Percentiles rank a stretch among this genome's conserved stretches.
These are phyloP conservation scores for Trametes sp. DNA, from an alignment of 1,284 basidiomycete genomes.

Conservation along the genomic window DNA sequence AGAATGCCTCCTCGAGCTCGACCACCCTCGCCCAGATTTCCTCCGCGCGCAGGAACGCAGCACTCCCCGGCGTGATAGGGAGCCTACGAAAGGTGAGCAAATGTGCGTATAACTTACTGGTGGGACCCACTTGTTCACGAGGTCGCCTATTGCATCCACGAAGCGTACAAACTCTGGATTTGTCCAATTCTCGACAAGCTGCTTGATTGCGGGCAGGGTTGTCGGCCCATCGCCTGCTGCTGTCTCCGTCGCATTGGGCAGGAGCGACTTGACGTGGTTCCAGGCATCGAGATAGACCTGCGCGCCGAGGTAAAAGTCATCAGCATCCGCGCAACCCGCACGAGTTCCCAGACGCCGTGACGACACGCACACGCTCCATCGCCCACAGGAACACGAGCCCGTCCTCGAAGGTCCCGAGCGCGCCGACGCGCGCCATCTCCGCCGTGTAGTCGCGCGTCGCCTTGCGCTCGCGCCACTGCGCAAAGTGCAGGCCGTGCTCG, in stretches of 20 bases:
- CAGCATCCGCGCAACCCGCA: constrained; percentile 44
- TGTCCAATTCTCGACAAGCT: constrained; percentile 74
- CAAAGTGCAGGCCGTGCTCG: constrained; percentile 53
- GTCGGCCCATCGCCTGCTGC: constrained; percentile 30
- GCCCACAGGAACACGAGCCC: constrained; percentile 78
- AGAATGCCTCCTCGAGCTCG: constrained; percentile 68
- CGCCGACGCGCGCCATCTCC: constrained; percentile 66
- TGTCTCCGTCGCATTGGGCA: constrained; percentile 18
- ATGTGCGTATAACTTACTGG: background rate
- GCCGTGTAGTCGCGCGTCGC: constrained; percentile 73
- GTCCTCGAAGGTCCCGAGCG: constrained; percentile 60
- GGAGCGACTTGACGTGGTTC: constrained; percentile 55
- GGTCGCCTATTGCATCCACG: constrained; percentile 58
- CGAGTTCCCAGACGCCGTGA: background rate
- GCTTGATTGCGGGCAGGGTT: constrained; percentile 49
- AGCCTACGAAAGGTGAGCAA: constrained; percentile 34
- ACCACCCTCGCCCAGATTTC: constrained; percentile 63
- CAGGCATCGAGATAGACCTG: constrained; percentile 71
- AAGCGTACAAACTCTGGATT: constrained; percentile 66
- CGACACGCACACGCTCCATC: constrained; percentile 68
- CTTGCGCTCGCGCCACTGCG: constrained; percentile 61
- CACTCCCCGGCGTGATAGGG: constrained; percentile 47
- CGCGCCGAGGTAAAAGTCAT: background rate
- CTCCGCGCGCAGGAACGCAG: constrained; percentile 55
- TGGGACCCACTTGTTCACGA: constrained; percentile 56